phyloP scores from a whole-genome alignment of 768 basidiomycete species.

The Auricularia sp. region DNA sequence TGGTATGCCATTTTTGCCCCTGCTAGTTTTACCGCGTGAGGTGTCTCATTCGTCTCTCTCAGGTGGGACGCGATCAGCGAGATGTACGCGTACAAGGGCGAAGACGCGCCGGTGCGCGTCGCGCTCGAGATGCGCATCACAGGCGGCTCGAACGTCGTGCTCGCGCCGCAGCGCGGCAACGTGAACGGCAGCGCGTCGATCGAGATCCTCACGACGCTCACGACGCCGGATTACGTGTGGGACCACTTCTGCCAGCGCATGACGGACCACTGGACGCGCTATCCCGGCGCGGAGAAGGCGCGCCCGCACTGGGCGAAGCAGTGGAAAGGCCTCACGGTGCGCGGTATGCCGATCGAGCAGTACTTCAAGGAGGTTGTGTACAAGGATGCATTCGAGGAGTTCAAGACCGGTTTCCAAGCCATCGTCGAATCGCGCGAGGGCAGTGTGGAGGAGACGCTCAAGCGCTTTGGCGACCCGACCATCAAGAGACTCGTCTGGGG shows the following conservation, averaged over 20 bases:
- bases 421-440: not conserved
- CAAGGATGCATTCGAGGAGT: not conserved
- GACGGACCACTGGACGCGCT: constrained; percentile 17
- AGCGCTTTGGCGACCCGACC: not conserved
- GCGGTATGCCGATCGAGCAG: constrained; percentile 14
- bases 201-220: constrained; percentile 19
- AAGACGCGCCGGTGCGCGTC: constrained; percentile 16
- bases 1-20: constrained; percentile 12
- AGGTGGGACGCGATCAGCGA: constrained; percentile 7
- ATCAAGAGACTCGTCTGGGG: not conserved
- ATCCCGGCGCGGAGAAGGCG: constrained; percentile 12
- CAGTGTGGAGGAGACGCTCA: not conserved
- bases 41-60: not conserved
- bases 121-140: constrained; percentile 22
- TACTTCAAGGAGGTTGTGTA: constrained; percentile 5
- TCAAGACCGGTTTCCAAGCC: not conserved
- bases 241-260: constrained; percentile 15
- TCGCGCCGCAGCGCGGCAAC: constrained; percentile 20
- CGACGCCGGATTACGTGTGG: constrained; percentile 14
- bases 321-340: constrained; percentile 17
- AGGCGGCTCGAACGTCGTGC: constrained; percentile 16
- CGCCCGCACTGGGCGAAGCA: constrained; percentile 24
- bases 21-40: not conserved
- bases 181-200: constrained; percentile 14
- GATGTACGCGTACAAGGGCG: constrained; percentile 4